Evolutionary conservation across 345 rosid genomes (phyloP).

Genomic region (Pseudoturritis turrita): DNA sequence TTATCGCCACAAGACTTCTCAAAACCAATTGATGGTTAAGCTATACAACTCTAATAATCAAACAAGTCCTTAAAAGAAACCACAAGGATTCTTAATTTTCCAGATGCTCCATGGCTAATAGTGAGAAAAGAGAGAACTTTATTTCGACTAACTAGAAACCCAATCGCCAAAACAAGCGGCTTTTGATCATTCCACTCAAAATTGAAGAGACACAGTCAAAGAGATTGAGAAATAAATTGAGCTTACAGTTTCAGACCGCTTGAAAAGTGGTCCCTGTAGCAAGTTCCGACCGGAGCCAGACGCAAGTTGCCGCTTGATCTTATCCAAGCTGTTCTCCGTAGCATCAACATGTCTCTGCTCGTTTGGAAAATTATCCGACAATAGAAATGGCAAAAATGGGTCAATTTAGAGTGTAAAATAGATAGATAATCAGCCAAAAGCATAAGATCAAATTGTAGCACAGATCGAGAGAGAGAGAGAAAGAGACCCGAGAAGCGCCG

Average conservation of each 20-base stretch:
- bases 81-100: background rate
- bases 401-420: background rate
- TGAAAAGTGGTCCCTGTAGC: conserved; percentile 95
- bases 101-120: background rate
- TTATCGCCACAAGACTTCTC: background rate
- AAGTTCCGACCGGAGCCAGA: conserved; percentile 87
- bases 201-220: background rate
- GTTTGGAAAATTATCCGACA: background rate
- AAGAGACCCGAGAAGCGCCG: conserved; percentile 77
- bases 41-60: background rate
- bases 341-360: conserved; percentile 53
- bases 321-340: conserved; percentile 82
- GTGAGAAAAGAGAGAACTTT: background rate
- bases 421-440: background rate
- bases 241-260: conserved; percentile 95
- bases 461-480: conserved; percentile 1
- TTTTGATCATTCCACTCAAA: background rate
- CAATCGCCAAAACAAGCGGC: background rate
- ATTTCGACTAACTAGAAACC: background rate
- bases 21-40: background rate
- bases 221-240: background rate
- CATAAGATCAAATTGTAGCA: background rate
- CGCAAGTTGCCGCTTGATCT: conserved; percentile 92
- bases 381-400: background rate
- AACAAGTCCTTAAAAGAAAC: background rate